Evolutionary conservation across 441 rosid species (phyloP), one percentile per base, ranked within the genome.

Genomic region (Pelargonium myrrhifolium): DNA sequence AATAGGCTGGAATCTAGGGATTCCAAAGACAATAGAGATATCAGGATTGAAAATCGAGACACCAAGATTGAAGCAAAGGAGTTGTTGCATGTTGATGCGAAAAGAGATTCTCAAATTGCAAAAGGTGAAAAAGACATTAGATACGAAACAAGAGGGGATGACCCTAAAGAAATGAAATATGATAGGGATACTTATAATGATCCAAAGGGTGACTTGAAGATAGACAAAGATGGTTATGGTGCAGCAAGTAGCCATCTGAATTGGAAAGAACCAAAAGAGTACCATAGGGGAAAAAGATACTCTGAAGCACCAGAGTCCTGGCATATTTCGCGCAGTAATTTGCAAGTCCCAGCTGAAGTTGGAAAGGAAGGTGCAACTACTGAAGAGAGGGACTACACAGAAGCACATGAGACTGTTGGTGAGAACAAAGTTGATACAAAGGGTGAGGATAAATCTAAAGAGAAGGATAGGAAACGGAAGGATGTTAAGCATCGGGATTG

Each of bases 231-330:
- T 18, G 81, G 85, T 40, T 84, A 84, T 82, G 77, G 77, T 56
- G 68, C 76, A 9, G 73, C 77, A 47, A 66, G 83, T 65, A 65
- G 84, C 77, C 89, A 87, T 66, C 64, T 83, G 78, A 80, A 82
- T 71, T 95, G 97, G 96, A 90, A 90, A 77, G 99, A 95, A 56
- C 74, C 88, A 49, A 92, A 93, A 75, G 99, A 94, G 71, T 80
- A 82, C 76, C 87, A 75, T 72, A 85, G 95, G 71, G 97, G 93
- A 64, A 92, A 87, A 83, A 83, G 90, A 76, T 74, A 79, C 74
- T 72, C 89, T 66, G 98, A 95, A 72, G 72, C 89, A 28, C 81
- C 88, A 0, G 97, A 92, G 67, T 74, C 86, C 2, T 90, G 98
- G 99, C 88, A 74, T 76, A 26, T 35, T 17, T 42, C 89, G 17